Evolutionary conservation across 805 yeast species (phyloP), one percentile per base, ranked within the genome.

Genomic region (Saccharomycopsis schoenii): DNA sequence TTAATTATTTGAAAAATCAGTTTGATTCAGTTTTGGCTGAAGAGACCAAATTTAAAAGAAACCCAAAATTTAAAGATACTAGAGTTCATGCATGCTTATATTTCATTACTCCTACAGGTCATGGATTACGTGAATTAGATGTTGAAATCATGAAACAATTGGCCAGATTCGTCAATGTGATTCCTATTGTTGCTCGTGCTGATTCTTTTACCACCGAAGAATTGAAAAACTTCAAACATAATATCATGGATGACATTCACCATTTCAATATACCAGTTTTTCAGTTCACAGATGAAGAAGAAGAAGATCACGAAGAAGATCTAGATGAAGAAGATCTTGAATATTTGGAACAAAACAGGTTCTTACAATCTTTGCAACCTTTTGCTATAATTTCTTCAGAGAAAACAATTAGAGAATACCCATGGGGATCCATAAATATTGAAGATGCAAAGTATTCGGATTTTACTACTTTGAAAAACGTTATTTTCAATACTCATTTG

Each of bases 121-220:
- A 88, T 70, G 92, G 93, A 1, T 76, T 88, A 64, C 76, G 87
- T 63, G 93, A 88, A 70, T 69, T 88, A 61, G 96, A 88, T 69
- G 82, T 88, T 42, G 82, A 78, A 66, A 77, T 86, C 63, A 87
- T 88, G 89, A 85, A 86, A 68, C 77, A 77, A 61, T 73, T 88
- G 60, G 81, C 91, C 14, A 85, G 84, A 68, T 88, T 80, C 70
- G 89, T 86, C 59, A 88, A 88, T 68, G 83, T 88, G 43, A 74
- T 88, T 37, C 96, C 96, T 1, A 77, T 88, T 41, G 80, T 88
- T 62, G 79, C 85, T 14, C 81, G 84, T 65, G 85, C 93, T 1
- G 96, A 88, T 71, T 77, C 88, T 0, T 86, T 88, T 69, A 86
- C 91, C 1, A 75, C 74, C 58, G 67, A 72, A 1, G 96, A 88